Base-by-base conservation (phyloP, 495 filamentous ascomycete species). In the Collariella sp. region DNA sequence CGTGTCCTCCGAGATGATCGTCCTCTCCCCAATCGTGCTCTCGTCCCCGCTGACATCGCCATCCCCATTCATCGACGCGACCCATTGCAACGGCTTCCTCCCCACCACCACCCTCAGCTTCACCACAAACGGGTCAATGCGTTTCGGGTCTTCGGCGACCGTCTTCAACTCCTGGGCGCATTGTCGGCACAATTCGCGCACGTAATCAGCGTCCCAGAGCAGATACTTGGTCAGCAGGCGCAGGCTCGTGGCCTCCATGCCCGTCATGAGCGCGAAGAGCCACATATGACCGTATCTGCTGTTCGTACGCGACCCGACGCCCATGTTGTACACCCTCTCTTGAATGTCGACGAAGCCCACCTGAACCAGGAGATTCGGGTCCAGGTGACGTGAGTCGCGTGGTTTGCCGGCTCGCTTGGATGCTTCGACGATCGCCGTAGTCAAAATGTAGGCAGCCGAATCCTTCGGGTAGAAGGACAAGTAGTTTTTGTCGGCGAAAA, bases 281-380 rank as follows among this genome's bases (percentile, higher is more conserved):
- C 78, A 84, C 69, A 87, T 79, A 57, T 85, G 88, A 39, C 79
- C 78, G 51, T 81, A 79, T 33, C 73, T 72, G 53, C 71, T 70
- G 52, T 80, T 77, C 5, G 76, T 64, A 2, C 72, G 71, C 6
- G 76, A 61, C 0, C 81, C 81, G 11, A 89, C 67, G 0, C 84
- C 84, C 7, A 89, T 74, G 26, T 75, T 74, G 48, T 80, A 74
- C 35, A 78, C 74, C 13, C 68, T 73, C 6, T 78, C 66, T 4
- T 71, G 71, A 39, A 84, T 70, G 49, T 87, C 79, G 31, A 78
- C 77, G 61, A 88, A 86, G 5, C 86, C 85, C 0, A 75, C 71
- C 7, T 77, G 73, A 22, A 67, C 63, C 3, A 89, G 70, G 4
- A 74, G 63, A 7, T 67, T 50, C 23, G 72, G 70, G 24, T 74